A percentile compares a stretch with the other conserved stretches of the same genome.
phyloP scores from a whole-genome alignment of 2,329 filamentous ascomycete species.

The Pseudocercospora macadamiae region DNA sequence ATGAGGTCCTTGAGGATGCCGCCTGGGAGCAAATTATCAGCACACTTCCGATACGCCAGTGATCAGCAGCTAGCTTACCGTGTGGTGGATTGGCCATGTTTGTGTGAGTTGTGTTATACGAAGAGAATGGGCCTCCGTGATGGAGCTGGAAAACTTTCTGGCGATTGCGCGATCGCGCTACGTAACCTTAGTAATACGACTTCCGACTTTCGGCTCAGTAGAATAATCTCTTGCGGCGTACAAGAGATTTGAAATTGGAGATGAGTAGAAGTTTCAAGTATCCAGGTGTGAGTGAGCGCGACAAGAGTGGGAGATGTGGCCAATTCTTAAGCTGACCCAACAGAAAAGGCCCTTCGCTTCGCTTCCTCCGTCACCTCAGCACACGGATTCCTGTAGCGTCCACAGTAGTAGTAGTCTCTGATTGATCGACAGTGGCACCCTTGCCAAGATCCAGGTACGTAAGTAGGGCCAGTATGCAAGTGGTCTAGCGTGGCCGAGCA shows the following conservation, averaged over 20 bases:
- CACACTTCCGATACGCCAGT: neutral
- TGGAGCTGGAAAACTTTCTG: neutral
- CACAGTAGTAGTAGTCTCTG: neutral
- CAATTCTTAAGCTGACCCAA: no score
- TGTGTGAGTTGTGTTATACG: neutral
- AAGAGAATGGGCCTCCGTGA: neutral
- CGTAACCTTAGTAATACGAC: neutral
- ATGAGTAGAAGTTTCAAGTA: no score
- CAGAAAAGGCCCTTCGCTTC: no score
- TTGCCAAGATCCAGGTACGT: constrained; percentile 2
- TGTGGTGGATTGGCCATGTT: constrained; percentile 57
- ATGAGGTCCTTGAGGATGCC: constrained; percentile 97
- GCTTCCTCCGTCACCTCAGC: neutral
- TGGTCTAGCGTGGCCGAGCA: neutral
- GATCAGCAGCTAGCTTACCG: constrained; percentile 37
- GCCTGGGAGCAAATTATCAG: constrained; percentile 53
- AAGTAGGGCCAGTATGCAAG: neutral
- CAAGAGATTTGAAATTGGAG: no score
- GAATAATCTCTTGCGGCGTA: neutral
- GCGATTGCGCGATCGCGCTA: neutral
- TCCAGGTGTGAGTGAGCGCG: no score
- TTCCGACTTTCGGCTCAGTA: neutral
- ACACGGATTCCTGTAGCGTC: neutral
- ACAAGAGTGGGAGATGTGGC: no score
- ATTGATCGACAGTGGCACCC: constrained; percentile 2